phyloP scores from a whole-genome alignment of 2,329 filamentous ascomycete species.

The Monosporascus sp. region DNA sequence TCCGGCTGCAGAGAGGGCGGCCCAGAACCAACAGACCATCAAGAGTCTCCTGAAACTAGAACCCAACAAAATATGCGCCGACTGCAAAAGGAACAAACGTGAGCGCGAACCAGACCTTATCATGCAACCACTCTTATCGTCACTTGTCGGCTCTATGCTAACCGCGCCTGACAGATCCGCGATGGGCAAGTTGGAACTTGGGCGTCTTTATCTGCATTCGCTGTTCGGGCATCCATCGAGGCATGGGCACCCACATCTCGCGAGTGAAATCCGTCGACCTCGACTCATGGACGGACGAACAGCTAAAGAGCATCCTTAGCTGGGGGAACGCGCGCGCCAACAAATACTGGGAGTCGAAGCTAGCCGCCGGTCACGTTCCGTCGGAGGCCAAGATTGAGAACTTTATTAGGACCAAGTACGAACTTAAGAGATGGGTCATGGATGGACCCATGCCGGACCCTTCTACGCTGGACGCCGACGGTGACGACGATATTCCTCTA shows the following conservation, averaged over 20 bases:
- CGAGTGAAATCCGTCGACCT: constrained; percentile 97
- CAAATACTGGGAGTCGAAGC: constrained; percentile 97
- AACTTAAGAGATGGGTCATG: constrained; percentile 99
- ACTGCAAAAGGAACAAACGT: constrained; percentile 99
- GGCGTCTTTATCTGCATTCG: constrained; percentile 97
- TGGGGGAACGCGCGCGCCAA: constrained; percentile 97
- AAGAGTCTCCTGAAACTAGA: constrained; percentile 94
- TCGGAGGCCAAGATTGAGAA: constrained; percentile 99
- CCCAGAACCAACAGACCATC: constrained; percentile 89
- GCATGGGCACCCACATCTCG: constrained; percentile 98
- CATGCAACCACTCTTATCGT: neutral
- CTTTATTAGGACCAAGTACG: constrained; percentile 98
- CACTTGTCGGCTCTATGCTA: neutral
- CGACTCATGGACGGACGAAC: constrained; percentile 97
- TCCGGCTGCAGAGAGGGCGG: constrained; percentile 78
- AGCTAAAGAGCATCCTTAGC: constrained; percentile 85
- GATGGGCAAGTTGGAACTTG: constrained; percentile 99
- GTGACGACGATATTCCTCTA: constrained; percentile 73
- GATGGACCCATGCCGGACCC: constrained; percentile 92
- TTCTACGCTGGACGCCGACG: constrained; percentile 75
- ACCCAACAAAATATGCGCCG: constrained; percentile 91
- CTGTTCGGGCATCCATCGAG: constrained; percentile 96
- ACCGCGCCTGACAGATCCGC: constrained; percentile 60
- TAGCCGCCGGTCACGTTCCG: constrained; percentile 84
- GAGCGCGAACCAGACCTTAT: constrained; percentile 29